Conservation (phyloP, 2,329 filamentous ascomycete genomes). For the Sporothrix globosa region DNA sequence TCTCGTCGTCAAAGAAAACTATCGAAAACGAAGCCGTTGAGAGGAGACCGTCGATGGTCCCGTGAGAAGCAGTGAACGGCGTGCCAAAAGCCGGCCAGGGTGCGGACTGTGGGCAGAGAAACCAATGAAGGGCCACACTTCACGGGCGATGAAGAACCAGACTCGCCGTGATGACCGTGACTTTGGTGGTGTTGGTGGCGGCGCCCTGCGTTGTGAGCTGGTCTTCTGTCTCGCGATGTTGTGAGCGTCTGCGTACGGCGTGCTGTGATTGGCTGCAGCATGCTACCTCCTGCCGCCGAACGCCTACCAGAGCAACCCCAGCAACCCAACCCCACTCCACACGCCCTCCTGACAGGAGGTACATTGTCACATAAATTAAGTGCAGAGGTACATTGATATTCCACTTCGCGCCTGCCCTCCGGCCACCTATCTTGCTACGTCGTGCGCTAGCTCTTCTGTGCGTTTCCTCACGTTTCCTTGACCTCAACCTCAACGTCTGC, state of each 20-base stretch:
- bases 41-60: neutral
- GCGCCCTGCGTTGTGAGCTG: slow-evolving; percentile 16
- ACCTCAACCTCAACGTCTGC: slow-evolving; percentile 11
- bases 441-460: slow-evolving; percentile 7
- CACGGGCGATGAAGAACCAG: slow-evolving; percentile 5
- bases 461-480: neutral
- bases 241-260: slow-evolving; percentile 41
- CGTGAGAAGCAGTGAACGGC: slow-evolving; percentile 19
- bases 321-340: slow-evolving; percentile 36
- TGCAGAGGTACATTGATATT: neutral
- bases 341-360: slow-evolving; percentile 19
- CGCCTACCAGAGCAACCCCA: slow-evolving; percentile 46
- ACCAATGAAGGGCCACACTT: slow-evolving; percentile 3
- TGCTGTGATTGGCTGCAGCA: slow-evolving; percentile 45
- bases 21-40: neutral
- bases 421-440: slow-evolving; percentile 11
- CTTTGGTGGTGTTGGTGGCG: slow-evolving; percentile 27
- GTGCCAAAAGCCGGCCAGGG: slow-evolving; percentile 13
- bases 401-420: slow-evolving; percentile 6
- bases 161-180: slow-evolving; percentile 24
- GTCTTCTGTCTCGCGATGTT: slow-evolving; percentile 46
- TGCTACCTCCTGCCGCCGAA: slow-evolving; percentile 35
- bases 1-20: neutral
- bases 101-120: neutral
- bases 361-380: neutral